Evolutionary conservation across 257 asterid genomes (phyloP).

Genomic region (Nicotiana undulata): DNA sequence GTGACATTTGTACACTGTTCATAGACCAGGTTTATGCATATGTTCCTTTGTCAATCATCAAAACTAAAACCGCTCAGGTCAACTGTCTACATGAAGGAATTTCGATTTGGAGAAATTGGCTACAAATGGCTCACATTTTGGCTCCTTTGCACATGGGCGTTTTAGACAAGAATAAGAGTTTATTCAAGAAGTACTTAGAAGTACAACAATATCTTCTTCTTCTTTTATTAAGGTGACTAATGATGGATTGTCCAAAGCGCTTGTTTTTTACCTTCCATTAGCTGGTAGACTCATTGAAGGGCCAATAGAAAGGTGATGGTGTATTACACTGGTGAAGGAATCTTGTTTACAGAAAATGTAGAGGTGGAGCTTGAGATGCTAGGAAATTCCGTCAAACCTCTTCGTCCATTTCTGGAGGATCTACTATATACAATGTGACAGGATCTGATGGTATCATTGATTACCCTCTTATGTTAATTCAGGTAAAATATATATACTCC

Average conservation of each 20-base stretch:
- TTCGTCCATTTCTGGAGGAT: background rate
- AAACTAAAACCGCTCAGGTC: too few relatives aligned
- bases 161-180: too few relatives aligned
- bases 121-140: too few relatives aligned
- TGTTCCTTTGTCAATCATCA: too few relatives aligned
- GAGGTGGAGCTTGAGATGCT: background rate
- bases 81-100: too few relatives aligned
- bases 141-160: too few relatives aligned
- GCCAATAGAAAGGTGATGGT: slow-evolving; percentile 9
- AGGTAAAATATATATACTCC: background rate
- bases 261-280: slow-evolving; percentile 16
- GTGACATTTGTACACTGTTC: too few relatives aligned
- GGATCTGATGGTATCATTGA: background rate
- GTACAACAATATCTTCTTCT: too few relatives aligned
- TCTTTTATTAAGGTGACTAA: slow-evolving; percentile 1
- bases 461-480: slow-evolving; percentile 2
- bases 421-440: background rate
- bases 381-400: background rate
- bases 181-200: too few relatives aligned
- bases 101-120: too few relatives aligned
- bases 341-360: slow-evolving; percentile 13
- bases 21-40: too few relatives aligned
- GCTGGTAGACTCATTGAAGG: slow-evolving; percentile 26
- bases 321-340: slow-evolving; percentile 16
- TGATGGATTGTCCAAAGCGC: slow-evolving; percentile 11